Evolutionary conservation across 805 yeast species (phyloP).

Genomic region (Wickerhamiella kazuoi): DNA sequence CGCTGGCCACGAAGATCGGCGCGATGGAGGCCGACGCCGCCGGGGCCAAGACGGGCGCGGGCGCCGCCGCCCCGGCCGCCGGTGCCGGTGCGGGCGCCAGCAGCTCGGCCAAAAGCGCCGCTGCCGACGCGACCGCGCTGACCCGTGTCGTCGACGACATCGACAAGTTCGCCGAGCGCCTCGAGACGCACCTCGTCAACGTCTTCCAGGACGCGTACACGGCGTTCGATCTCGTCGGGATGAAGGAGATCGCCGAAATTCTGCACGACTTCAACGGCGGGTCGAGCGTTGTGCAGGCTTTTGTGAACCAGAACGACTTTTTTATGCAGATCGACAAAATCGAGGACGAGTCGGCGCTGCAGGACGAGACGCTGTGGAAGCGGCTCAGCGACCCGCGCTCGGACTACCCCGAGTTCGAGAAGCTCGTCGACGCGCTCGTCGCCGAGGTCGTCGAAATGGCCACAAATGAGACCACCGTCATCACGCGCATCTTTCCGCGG

Average conservation of each 20-base stretch:
- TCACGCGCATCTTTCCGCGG: constrained; percentile 51
- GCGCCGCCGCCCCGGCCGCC: too few species aligned
- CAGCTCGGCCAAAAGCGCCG: too few species aligned
- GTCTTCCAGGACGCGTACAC: constrained; percentile 61
- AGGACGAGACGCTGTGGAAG: constrained; percentile 30
- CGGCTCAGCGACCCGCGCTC: constrained; percentile 41
- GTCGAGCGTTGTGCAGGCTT: constrained; percentile 59
- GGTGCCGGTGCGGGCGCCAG: too few species aligned
- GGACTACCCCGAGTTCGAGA: constrained; percentile 32
- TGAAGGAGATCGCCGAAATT: constrained; percentile 59
- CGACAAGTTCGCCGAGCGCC: constrained; percentile 52
- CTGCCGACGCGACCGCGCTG: too few species aligned
- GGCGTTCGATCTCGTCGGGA: constrained; percentile 44
- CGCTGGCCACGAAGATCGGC: constrained; percentile 45
- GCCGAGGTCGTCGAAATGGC: constrained; percentile 42
- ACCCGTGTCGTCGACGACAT: constrained; percentile 29
- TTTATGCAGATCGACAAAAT: constrained; percentile 32
- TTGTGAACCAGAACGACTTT: constrained; percentile 61
- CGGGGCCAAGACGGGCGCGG: too few species aligned
- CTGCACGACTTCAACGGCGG: constrained; percentile 75
- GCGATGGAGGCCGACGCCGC: constrained; percentile 6
- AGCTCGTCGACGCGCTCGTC: constrained; percentile 33
- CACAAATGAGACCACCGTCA: constrained; percentile 54
- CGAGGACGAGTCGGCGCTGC: constrained; percentile 17
- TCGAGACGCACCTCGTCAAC: constrained; percentile 55